phyloP scores from a whole-genome alignment of 768 basidiomycete species.

The Auriculariales sp. region DNA sequence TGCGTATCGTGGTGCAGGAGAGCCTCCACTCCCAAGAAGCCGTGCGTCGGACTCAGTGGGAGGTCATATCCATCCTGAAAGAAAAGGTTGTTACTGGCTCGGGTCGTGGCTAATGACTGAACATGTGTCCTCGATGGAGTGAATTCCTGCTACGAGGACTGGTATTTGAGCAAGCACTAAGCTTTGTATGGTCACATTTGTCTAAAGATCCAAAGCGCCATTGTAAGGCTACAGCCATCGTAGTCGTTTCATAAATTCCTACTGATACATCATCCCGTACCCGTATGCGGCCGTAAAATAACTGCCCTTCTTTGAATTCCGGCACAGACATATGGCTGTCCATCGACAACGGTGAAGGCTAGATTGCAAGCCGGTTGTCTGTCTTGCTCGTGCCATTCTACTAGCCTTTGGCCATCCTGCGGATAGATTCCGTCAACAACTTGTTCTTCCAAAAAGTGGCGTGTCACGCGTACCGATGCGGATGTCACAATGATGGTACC shows the following conservation, averaged over 20 bases:
- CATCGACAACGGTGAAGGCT: background rate
- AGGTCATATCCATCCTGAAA: background rate
- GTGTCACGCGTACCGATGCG: background rate
- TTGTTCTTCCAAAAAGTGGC: background rate
- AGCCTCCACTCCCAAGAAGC: background rate
- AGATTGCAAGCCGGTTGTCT: background rate
- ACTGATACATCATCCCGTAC: too few species aligned
- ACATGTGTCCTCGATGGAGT: too few species aligned
- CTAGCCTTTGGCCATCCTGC: background rate
- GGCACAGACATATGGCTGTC: too few species aligned
- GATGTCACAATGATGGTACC: constrained; percentile 18
- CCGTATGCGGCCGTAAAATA: too few species aligned
- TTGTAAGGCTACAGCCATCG: too few species aligned
- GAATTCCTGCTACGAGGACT: too few species aligned
- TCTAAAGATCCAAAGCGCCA: too few species aligned
- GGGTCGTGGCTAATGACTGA: too few species aligned
- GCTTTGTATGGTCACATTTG: too few species aligned
- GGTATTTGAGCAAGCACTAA: too few species aligned
- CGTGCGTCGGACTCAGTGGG: background rate
- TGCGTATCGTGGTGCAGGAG: background rate
- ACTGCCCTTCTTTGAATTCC: too few species aligned
- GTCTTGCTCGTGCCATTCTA: background rate
- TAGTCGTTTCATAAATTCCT: too few species aligned
- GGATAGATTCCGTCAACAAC: background rate
- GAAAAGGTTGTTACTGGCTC: background rate